Evolutionary conservation across 306 rosid genomes (phyloP), one percentile per base, ranked within the genome.

Genomic region (Boehmeria nivea): DNA sequence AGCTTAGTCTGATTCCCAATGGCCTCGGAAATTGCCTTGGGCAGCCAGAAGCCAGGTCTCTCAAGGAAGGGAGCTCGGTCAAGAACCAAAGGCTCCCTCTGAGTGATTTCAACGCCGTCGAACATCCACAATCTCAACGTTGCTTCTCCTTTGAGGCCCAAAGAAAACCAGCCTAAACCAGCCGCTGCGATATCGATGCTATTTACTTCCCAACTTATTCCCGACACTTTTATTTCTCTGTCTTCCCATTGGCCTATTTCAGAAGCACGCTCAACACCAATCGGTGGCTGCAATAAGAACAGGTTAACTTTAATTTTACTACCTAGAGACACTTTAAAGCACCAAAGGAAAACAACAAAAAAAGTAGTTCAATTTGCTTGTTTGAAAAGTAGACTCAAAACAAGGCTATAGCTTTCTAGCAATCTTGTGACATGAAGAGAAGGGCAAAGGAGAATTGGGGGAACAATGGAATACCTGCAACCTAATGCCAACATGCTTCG

Each of bases 71-170:
- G 69, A n/a, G 97, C 95, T 54, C 95, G 84, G 76, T 90, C 97
- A 59, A 86, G 74, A 48, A 84, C 94, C 71, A 86, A 68, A 5
- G 97, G 97, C 38, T 90, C 97, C 61, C 97, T 82, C 58, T 73
- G 16, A 25, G 86, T 81, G 51, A 84, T 61, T 66, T 86, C 95
- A 51, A 86, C 66, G 65, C 95, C 95, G 71, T 90, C 85, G 34
- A 64, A 74, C 22, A 72, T 72, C 88, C 86, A 80, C 53, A 90
- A 39, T 70, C 74, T 75, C 74, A 80, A 34, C 40, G 86, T 83
- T 71, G 95, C 88, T 74, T 84, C 81, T 47, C 97, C 97, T 82
- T 86, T 87, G 57, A 90, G 84, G 58, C 94, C 79, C 27, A 90
- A 15, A 20, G 95, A 78, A 36, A 82, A 76, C 95, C 94, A 90